Evolutionary conservation across 2,329 filamentous ascomycete genomes (phyloP).

Genomic region (Hypomyces perniciosus): DNA sequence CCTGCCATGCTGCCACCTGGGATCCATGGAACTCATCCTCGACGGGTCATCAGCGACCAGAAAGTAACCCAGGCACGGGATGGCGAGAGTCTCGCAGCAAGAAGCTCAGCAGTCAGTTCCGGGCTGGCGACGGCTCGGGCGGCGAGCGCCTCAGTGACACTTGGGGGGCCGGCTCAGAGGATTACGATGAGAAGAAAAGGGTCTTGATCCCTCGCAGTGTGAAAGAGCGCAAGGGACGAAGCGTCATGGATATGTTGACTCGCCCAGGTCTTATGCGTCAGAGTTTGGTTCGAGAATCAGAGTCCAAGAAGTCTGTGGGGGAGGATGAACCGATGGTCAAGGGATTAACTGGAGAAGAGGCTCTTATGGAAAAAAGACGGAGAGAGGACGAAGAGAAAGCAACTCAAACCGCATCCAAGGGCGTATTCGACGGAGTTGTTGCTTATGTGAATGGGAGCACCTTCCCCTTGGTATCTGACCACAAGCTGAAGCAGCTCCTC

Average conservation of each 20-base stretch:
- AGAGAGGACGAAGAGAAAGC: conserved; percentile 47
- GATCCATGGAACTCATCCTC: conserved; percentile 69
- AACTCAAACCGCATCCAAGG: conserved; percentile 20
- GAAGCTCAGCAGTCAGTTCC: conserved; percentile 68
- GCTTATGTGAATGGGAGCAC: conserved; percentile 89
- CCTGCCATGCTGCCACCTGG: conserved; percentile 42
- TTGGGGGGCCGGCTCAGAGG: conserved; percentile 56
- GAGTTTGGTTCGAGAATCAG: conserved; percentile 5
- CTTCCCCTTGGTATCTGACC: conserved; percentile 73
- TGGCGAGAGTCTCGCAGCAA: conserved; percentile 66
- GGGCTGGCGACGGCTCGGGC: conserved; percentile 44
- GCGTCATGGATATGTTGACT: conserved; percentile 49
- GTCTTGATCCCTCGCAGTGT: conserved; percentile 39
- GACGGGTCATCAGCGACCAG: conserved; percentile 72
- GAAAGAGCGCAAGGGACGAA: conserved; percentile 33
- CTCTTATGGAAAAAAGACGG: conserved; percentile 23
- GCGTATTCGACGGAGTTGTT: conserved; percentile 64
- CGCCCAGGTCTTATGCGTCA: conserved; percentile 29
- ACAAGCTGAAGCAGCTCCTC: conserved; percentile 75
- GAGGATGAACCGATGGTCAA: neutral
- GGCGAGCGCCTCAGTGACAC: conserved; percentile 58
- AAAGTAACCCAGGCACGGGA: conserved; percentile 55
- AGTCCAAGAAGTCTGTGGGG: neutral
- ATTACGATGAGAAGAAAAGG: conserved; percentile 43
- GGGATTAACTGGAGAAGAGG: conserved; percentile 14